Base-by-base conservation (phyloP, 257 asterid genomes). In the Scutellaria baicalensis region DNA sequence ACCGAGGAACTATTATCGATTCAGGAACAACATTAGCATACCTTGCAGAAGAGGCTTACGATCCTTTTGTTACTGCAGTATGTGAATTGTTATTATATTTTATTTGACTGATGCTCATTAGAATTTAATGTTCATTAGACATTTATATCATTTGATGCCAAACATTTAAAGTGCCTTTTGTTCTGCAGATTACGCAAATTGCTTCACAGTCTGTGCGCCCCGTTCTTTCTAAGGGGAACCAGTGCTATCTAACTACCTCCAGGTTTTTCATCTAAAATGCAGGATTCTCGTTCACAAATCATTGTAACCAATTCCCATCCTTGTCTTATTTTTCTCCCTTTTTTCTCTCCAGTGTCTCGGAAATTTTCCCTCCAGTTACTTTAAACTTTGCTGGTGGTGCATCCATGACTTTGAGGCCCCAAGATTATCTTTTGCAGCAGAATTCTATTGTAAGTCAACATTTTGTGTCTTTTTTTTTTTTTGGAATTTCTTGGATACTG, bases 1-100 rank as follows among this genome's bases (percentile, higher is more conserved):
- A 75, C 85, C 79, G 84, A 64, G 99, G 99, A 75, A 93, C 97
- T 21, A 91, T 93, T 78, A 83, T 93, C 62, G 99, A 93, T 77
- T 93, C 97, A 2, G 97, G 98, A 80, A 93, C 98, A 43, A 93
- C 98, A 39, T 83, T 93, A 75, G 92, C 97, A 33, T 93, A 93
- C 82, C 86, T 93, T 62, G 96, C 94, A 8, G 96, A 91, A 74
- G 97, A 84, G 68, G 99, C 99, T 40, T 91, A 85, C 76, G 90
- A 86, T 55, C 88, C 95, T 55, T 87, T 93, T 70, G 79, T 93
- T 60, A 36, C 79, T 56, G 88, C 95, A 36, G 99, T 93, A 86
- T 75, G 94, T 88, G 71, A 59, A 70, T 38, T 50, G 38, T 13
- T 18, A 4, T 36, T 59, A 38, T 20, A 44, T 51, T 18, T 60